Evolutionary conservation across 1,139 yeast genomes (phyloP).

Genomic region (Pichia sp.): DNA sequence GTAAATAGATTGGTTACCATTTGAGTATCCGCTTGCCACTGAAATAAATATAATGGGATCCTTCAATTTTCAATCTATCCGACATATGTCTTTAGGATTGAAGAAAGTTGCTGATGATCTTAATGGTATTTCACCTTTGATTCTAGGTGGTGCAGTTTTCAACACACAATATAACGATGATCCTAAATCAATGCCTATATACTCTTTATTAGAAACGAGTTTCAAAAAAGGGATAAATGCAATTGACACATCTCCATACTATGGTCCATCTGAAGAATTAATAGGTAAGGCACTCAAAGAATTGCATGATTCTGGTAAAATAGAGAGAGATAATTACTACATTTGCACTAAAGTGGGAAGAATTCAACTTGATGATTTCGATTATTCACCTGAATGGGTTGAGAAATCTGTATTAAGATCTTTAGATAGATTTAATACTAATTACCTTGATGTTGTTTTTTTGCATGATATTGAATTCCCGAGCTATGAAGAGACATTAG

Average conservation of each 20-base stretch:
- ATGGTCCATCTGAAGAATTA: constrained; percentile 78
- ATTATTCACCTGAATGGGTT: constrained; percentile 58
- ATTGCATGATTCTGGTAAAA: constrained; percentile 33
- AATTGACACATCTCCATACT: constrained; percentile 86
- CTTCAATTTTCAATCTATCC: not conserved
- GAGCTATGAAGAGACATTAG: constrained; percentile 43
- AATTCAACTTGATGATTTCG: constrained; percentile 58
- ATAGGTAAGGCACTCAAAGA: constrained; percentile 58
- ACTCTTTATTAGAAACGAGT: constrained; percentile 51
- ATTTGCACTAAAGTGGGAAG: constrained; percentile 89
- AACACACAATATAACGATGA: constrained; percentile 67
- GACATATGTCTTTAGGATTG: constrained; percentile 7
- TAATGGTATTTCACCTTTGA: constrained; percentile 45
- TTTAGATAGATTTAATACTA: constrained; percentile 53
- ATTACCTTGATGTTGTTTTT: constrained; percentile 71
- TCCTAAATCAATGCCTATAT: constrained; percentile 53
- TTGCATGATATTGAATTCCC: constrained; percentile 89
- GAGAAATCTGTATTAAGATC: constrained; percentile 60
- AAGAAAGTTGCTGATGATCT: constrained; percentile 18
- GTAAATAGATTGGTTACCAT: not conserved
- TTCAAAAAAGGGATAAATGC: constrained; percentile 66
- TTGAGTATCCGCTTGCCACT: constrained; percentile 7
- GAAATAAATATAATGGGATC: not conserved
- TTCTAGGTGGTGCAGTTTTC: constrained; percentile 83
- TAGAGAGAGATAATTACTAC: constrained; percentile 55